These are phyloP conservation scores for Fusarium aywerte DNA, from an alignment of 2,329 filamentous ascomycete genomes.

Conservation along the genomic window DNA sequence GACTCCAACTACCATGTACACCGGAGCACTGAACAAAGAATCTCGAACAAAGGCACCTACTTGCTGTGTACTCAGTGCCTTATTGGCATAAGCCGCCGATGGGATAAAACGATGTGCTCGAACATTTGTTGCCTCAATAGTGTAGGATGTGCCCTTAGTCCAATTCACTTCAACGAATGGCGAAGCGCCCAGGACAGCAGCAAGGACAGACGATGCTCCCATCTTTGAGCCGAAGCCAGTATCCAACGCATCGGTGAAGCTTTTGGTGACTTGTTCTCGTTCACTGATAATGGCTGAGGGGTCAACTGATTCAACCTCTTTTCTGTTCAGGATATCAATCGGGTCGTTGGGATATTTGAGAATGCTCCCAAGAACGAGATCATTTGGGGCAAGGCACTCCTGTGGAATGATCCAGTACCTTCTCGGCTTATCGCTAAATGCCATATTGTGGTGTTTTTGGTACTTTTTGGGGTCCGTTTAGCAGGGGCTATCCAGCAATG, in stretches of 20 bases:
- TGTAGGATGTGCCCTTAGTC: background rate
- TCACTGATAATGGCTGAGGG: constrained; percentile 8
- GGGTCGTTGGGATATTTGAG: constrained; percentile 26
- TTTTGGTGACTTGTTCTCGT: constrained; percentile 30
- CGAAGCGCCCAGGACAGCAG: constrained; percentile 20
- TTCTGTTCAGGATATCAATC: constrained; percentile 27
- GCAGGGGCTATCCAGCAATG: background rate
- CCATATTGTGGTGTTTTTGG: background rate
- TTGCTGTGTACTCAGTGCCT: background rate
- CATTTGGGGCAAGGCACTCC: constrained; percentile 16
- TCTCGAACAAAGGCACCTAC: constrained; percentile 5
- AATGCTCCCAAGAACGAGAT: constrained; percentile 22
- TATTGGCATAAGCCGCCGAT: background rate
- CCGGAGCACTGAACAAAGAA: constrained; percentile 23
- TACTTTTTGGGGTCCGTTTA: background rate
- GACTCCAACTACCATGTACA: constrained; percentile 30
- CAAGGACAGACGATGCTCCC: constrained; percentile 24
- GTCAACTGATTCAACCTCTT: constrained; percentile 12
- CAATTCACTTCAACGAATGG: constrained; percentile 20
- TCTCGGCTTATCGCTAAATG: constrained; percentile 21
- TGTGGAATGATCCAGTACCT: constrained; percentile 33
- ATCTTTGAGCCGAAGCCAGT: constrained; percentile 17
- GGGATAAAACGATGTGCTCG: constrained; percentile 3
- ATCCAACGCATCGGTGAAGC: constrained; percentile 16
- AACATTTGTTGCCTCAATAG: background rate